A percentile compares a stretch with the other conserved stretches of the same genome.
Evolutionary conservation across 768 basidiomycete genomes (phyloP).

Genomic region (Lactifluus pinguis): DNA sequence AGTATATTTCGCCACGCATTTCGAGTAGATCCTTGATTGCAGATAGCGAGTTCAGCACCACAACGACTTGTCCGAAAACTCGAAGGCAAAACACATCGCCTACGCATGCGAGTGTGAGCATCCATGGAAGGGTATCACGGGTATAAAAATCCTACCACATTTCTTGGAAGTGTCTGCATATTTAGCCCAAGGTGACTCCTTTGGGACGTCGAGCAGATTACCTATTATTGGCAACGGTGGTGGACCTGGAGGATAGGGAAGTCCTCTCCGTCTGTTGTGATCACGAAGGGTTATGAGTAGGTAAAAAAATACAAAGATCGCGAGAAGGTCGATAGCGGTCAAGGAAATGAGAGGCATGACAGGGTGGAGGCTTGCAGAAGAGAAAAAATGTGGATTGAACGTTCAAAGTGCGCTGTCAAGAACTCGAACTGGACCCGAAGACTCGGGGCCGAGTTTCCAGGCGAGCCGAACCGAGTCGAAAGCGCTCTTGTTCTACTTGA

Average conservation of each 20-base stretch:
- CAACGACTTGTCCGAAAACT: too few species aligned
- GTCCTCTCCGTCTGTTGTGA: background rate
- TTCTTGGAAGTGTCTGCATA: background rate
- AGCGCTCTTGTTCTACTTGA: too few species aligned
- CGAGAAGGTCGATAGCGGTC: background rate
- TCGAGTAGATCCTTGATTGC: conserved; percentile 6
- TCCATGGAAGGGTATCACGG: background rate
- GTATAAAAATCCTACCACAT: background rate
- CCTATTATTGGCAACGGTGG: background rate
- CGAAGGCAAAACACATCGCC: background rate
- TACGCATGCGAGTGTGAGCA: background rate
- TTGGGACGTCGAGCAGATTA: conserved; percentile 3
- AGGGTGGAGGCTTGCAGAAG: too few species aligned
- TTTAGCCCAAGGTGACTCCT: background rate
- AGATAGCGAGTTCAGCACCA: background rate
- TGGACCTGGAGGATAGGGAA: conserved; percentile 2
- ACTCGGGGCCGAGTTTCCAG: too few species aligned
- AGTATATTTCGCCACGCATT: background rate
- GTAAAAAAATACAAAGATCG: background rate
- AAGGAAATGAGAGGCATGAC: too few species aligned
- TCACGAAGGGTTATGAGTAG: background rate
- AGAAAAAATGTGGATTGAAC: too few species aligned
- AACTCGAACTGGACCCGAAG: too few species aligned
- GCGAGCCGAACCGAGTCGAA: too few species aligned
- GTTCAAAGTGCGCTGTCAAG: too few species aligned